These are phyloP conservation scores for Wickerhamiella pararugosa DNA, from an alignment of 1,139 yeast genomes.

Conservation along the genomic window DNA sequence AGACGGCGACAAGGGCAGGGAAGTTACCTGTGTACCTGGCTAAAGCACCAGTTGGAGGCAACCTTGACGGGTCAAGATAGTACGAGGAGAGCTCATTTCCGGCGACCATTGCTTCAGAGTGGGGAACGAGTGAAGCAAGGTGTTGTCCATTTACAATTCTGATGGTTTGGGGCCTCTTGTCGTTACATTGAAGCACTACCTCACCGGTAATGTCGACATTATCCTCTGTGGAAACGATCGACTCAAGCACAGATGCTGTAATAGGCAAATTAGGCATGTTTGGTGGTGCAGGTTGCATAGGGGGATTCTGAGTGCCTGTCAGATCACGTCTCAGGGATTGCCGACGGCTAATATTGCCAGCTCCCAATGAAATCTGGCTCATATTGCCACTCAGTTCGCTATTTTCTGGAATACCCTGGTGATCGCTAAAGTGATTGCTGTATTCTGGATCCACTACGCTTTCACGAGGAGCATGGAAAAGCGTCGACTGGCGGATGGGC, in stretches of 20 bases:
- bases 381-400: neutral
- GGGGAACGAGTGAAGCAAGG: conserved; percentile 1
- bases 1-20: conserved; percentile 40
- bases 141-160: conserved; percentile 2
- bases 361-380: neutral
- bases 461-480: conserved; percentile 23
- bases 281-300: no score
- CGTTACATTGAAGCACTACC: conserved; percentile 12
- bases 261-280: no score
- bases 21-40: conserved; percentile 17
- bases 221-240: neutral
- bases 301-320: no score
- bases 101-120: neutral
- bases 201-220: conserved; percentile 13
- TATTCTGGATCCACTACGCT: neutral
- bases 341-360: neutral
- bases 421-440: no score
- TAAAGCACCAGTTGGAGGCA: conserved; percentile 14
- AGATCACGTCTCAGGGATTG: neutral
- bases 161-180: conserved; percentile 3
- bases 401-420: no score
- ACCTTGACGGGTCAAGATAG: conserved; percentile 7
- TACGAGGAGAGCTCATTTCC: conserved; percentile 7
- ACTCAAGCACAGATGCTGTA: no score
- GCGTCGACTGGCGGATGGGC: conserved; percentile 38